Evolutionary conservation across 2,329 filamentous ascomycete genomes (phyloP).

Genomic region (Coleophoma cylindrospora): DNA sequence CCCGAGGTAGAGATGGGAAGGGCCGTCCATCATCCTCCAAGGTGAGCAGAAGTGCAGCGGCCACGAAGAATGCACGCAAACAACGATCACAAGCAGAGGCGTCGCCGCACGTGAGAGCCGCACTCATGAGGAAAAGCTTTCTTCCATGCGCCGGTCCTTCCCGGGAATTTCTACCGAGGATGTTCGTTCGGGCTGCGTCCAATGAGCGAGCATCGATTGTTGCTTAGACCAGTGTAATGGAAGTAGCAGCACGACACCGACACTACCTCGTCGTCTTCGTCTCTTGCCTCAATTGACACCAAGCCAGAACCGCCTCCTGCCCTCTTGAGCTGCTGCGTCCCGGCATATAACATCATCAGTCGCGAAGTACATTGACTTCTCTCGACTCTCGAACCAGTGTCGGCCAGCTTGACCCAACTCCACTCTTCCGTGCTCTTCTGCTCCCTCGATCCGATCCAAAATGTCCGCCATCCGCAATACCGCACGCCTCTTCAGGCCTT

Average conservation of each 20-base stretch:
- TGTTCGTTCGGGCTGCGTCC: background rate
- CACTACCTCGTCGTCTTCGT: background rate
- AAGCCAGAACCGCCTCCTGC: background rate
- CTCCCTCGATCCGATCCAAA: background rate
- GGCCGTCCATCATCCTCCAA: no score
- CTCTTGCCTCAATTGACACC: background rate
- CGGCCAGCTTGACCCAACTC: conserved; percentile 6
- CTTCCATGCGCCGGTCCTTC: background rate
- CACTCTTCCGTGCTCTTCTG: conserved; percentile 3
- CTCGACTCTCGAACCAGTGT: conserved; percentile 29
- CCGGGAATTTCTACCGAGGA: background rate
- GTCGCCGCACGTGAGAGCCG: background rate
- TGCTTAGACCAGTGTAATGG: conserved; percentile 1
- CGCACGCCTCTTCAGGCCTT: conserved; percentile 14
- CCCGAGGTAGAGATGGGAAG: no score
- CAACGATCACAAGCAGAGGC: no score
- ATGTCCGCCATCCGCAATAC: conserved; percentile 20
- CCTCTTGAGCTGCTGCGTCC: background rate
- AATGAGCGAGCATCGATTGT: background rate
- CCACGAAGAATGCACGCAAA: no score
- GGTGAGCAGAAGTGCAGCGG: no score
- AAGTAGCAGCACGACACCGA: background rate
- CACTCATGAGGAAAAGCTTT: background rate
- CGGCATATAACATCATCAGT: no score
- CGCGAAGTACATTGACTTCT: background rate